Evolutionary conservation across 768 basidiomycete species (phyloP), one percentile per base, ranked within the genome.

Genomic region (Leccinum subgranulosum): DNA sequence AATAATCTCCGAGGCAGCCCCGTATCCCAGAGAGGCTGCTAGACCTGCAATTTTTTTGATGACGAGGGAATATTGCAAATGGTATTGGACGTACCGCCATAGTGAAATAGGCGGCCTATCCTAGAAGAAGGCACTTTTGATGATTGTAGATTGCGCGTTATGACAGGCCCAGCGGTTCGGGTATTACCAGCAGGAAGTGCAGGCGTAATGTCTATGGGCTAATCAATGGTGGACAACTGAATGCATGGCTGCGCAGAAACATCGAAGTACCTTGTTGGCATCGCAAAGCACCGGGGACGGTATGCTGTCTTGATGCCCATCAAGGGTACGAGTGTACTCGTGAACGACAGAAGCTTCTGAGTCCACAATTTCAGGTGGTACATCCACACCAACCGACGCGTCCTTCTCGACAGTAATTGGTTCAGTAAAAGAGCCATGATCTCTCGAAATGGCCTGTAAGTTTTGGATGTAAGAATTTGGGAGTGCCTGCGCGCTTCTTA

Each of bases 41-140:
- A 99, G 82, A 41, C 94, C 95, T 98, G 14, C 14, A 64, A 4
- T 9, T 50, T 1, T n/a, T 41, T 14, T 4, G 21, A n/a, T 9
- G n/a, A 4, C 2, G 25, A 10, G 39, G 34, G 29, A 10, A 55
- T 33, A 31, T 3, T 39, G 4, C 23, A 6, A 11, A 4, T 19
- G 4, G 6, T 17, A 4, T 36, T 39, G 33, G 28, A 66, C 79
- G 48, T 66, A 88, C 95, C 92, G 64, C 96, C 96, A 58, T 98
- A 98, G 64, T 98, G 96, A 63, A 98, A 91, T 8, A 98, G 68
- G 15, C 95, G 81, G 4, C 93, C 95, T 9, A 98, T 78, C 11
- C 88, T 81, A 0, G 94, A 96, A 0, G 93, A 91, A 15, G 96
- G 96, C 0, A 98, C 94, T 69, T 83, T 91, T 5, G 94, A 96